A percentile compares a stretch with the other conserved stretches of the same genome.
phyloP scores from a whole-genome alignment of 1,284 basidiomycete genomes.

The Trichosporon ovoides region DNA sequence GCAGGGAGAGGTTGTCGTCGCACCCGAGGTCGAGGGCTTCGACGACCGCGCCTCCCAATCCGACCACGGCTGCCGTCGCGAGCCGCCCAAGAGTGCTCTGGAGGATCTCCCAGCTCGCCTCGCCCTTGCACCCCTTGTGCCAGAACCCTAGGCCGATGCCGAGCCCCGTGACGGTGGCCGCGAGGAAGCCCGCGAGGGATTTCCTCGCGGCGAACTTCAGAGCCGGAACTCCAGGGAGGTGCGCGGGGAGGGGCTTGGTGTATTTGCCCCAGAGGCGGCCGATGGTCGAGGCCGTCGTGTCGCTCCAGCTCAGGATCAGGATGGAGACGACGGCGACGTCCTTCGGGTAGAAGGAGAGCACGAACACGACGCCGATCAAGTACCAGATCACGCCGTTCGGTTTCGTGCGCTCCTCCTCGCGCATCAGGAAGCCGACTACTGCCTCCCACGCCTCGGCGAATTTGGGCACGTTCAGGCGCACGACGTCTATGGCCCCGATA shows the following conservation, averaged over 20 bases:
- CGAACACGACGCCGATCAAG: conserved; percentile 80
- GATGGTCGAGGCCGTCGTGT: conserved; percentile 89
- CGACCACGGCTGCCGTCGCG: conserved; percentile 61
- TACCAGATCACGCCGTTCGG: conserved; percentile 95
- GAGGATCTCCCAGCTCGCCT: conserved; percentile 42
- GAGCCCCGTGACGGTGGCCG: conserved; percentile 72
- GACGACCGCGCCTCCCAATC: conserved; percentile 71
- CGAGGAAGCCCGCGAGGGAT: conserved; percentile 78
- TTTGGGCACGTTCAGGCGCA: conserved; percentile 64
- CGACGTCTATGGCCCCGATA: conserved; percentile 69
- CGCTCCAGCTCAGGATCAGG: conserved; percentile 94
- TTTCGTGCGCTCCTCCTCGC: conserved; percentile 78
- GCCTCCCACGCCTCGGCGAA: conserved; percentile 75
- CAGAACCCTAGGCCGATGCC: conserved; percentile 73
- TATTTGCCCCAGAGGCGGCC: conserved; percentile 75
- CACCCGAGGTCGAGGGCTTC: conserved; percentile 83
- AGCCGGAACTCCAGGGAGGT: conserved; percentile 43
- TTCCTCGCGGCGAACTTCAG: conserved; percentile 46
- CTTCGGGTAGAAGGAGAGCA: conserved; percentile 70
- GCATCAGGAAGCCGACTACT: conserved; percentile 82
- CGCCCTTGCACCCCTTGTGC: conserved; percentile 54
- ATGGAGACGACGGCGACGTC: conserved; percentile 85
- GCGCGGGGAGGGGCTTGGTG: conserved; percentile 68
- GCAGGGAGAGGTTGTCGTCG: conserved; percentile 91
- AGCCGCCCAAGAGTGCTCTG: conserved; percentile 52